phyloP scores from a whole-genome alignment of 768 basidiomycete genomes.

The Amanita phalloides region DNA sequence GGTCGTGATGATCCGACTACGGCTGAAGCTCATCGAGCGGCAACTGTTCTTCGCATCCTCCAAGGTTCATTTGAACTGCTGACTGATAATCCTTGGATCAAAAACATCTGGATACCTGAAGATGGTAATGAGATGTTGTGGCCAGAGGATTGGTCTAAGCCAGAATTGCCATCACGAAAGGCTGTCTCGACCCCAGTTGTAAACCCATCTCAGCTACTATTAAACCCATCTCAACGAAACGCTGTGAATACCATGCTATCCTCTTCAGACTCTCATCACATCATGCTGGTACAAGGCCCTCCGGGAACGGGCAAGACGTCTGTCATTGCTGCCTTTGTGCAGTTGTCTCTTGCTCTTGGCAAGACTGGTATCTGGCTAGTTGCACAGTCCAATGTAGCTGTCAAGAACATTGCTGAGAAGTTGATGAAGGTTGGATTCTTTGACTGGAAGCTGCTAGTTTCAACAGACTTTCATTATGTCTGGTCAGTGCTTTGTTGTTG shows the following conservation, averaged over 20 bases:
- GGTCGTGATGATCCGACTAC: slow-evolving; percentile 47
- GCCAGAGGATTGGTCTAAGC: slow-evolving; percentile 27
- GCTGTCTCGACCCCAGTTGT: background rate
- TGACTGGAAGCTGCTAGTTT: slow-evolving; percentile 62
- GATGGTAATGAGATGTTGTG: slow-evolving; percentile 21
- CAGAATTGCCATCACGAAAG: background rate
- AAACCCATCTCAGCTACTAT: slow-evolving; percentile 1
- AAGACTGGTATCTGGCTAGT: slow-evolving; percentile 62
- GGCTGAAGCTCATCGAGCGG: slow-evolving; percentile 41
- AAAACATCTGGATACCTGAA: slow-evolving; percentile 35
- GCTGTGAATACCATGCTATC: slow-evolving; percentile 42
- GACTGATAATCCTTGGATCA: slow-evolving; percentile 34
- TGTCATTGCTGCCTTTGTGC: slow-evolving; percentile 56
- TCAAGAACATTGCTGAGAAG: slow-evolving; percentile 85
- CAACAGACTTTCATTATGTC: slow-evolving; percentile 48
- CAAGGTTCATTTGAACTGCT: slow-evolving; percentile 27
- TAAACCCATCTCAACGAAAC: slow-evolving; percentile 36
- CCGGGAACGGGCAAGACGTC: slow-evolving; percentile 70
- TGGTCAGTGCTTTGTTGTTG: slow-evolving; percentile 35
- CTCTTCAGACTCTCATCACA: slow-evolving; percentile 18
- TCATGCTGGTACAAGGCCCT: slow-evolving; percentile 41
- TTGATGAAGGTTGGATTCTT: slow-evolving; percentile 40
- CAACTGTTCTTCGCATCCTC: slow-evolving; percentile 29
- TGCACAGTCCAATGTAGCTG: slow-evolving; percentile 81
- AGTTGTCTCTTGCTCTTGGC: slow-evolving; percentile 28